Conservation (phyloP, 2,329 filamentous ascomycete genomes). For the Cordyceps pruinosa region DNA sequence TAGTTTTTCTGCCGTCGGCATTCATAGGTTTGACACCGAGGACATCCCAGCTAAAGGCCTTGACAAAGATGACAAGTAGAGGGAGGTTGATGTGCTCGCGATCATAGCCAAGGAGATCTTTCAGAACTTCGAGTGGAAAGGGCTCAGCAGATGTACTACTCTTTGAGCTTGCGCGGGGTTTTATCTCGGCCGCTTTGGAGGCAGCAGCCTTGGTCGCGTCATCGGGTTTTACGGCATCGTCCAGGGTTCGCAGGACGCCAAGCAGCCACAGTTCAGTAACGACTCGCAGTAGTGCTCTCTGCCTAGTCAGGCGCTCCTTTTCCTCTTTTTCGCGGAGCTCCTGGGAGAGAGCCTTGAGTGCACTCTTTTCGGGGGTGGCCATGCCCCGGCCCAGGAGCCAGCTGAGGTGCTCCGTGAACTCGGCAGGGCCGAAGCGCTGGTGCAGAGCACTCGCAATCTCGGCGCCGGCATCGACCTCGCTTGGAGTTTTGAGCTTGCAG, state of each 20-base stretch:
- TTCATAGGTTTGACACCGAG: slow-evolving; percentile 68
- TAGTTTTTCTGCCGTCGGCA: slow-evolving; percentile 73
- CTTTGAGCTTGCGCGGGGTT: slow-evolving; percentile 47
- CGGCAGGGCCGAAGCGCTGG: slow-evolving; percentile 82
- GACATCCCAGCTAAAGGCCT: slow-evolving; percentile 93
- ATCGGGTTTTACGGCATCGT: slow-evolving; percentile 56
- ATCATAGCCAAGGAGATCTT: slow-evolving; percentile 90
- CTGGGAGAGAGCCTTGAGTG: slow-evolving; percentile 67
- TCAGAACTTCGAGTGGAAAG: slow-evolving; percentile 94
- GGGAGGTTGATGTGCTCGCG: slow-evolving; percentile 87
- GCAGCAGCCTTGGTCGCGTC: slow-evolving; percentile 55
- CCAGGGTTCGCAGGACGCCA: slow-evolving; percentile 74
- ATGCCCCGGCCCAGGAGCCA: slow-evolving; percentile 90
- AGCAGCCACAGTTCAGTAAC: slow-evolving; percentile 96
- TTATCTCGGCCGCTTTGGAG: slow-evolving; percentile 56
- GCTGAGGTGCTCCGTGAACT: slow-evolving; percentile 86
- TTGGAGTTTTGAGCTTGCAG: slow-evolving; percentile 81
- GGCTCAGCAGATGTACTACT: slow-evolving; percentile 71
- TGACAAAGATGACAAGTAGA: slow-evolving; percentile 89
- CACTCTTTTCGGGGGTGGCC: slow-evolving; percentile 80
- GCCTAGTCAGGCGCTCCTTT: slow-evolving; percentile 81
- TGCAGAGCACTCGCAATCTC: slow-evolving; percentile 94
- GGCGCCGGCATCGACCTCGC: slow-evolving; percentile 85
- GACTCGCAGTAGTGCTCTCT: slow-evolving; percentile 78
- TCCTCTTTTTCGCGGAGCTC: slow-evolving; percentile 92